phyloP scores from a whole-genome alignment of 2,329 filamentous ascomycete species.

The Claviceps pazoutovae region DNA sequence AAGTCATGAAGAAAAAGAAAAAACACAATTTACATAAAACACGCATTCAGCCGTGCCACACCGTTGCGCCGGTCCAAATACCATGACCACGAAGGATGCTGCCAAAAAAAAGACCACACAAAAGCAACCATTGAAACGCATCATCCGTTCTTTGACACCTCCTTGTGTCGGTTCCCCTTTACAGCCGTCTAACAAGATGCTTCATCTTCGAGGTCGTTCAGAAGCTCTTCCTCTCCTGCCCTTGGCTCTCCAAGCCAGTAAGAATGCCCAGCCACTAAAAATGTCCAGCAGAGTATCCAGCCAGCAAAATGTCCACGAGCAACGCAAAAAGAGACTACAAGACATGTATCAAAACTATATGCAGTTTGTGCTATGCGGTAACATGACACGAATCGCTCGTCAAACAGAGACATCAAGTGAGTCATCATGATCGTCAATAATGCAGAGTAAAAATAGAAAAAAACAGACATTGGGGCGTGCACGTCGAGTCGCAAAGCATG shows the following conservation, averaged over 20 bases:
- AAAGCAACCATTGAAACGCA: background rate
- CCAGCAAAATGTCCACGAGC: no score
- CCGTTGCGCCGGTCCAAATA: background rate
- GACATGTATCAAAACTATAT: conserved; percentile 16
- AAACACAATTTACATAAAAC: background rate
- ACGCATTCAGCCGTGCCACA: background rate
- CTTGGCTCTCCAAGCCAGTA: no score
- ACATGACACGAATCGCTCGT: conserved; percentile 27
- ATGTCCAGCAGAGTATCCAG: no score
- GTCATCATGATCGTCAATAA: conserved; percentile 28
- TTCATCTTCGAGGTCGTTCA: no score
- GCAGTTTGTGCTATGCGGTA: conserved; percentile 14
- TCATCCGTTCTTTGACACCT: background rate
- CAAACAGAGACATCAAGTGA: conserved; percentile 15
- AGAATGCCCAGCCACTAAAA: no score
- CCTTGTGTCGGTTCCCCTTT: background rate
- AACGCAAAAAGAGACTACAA: no score
- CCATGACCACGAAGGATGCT: background rate
- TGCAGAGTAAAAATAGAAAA: background rate
- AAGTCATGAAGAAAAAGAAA: background rate
- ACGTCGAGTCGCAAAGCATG: no score
- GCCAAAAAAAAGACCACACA: background rate
- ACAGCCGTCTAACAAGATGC: background rate
- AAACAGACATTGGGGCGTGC: background rate
- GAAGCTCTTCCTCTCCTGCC: no score